Conservation (phyloP, 257 asterid genomes). For the Rubia yunnanensis region DNA sequence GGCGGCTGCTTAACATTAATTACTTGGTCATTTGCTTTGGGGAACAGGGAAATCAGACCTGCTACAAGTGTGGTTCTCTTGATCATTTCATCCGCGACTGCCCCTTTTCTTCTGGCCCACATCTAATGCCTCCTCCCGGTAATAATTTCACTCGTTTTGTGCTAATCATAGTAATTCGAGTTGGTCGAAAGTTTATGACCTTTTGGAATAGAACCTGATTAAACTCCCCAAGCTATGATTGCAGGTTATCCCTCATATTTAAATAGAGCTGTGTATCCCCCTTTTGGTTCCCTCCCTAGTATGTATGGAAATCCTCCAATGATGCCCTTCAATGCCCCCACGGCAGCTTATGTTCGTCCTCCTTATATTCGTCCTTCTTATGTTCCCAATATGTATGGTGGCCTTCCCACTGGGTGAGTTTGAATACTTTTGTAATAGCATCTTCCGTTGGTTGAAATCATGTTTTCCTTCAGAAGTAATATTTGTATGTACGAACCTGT, state of each 20-base stretch:
- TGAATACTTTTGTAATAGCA: conserved; percentile 14
- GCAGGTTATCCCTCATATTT: conserved; percentile 60
- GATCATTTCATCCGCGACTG: conserved; percentile 83
- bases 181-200: conserved; percentile 2
- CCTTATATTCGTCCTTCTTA: conserved; percentile 37
- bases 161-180: background rate
- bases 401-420: conserved; percentile 40
- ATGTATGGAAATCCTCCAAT: conserved; percentile 47
- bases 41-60: conserved; percentile 49
- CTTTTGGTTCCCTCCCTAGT: conserved; percentile 40
- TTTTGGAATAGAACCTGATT: conserved; percentile 34
- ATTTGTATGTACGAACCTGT: background rate
- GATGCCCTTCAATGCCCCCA: conserved; percentile 58
- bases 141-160: background rate
- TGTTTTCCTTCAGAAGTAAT: background rate
- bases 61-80: conserved; percentile 80
- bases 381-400: conserved; percentile 30
- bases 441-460: conserved; percentile 2
- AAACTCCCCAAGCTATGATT: conserved; percentile 52
- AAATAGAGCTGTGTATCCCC: conserved; percentile 43
- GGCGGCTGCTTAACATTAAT: background rate
- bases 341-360: too few species aligned
- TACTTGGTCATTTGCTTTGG: conserved; percentile 11
- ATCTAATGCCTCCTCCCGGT: conserved; percentile 65
- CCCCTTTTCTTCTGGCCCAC: conserved; percentile 39